Evolutionary conservation across 164 flowering plant species (phyloP), one percentile per base, ranked within the genome.

Genomic region (Aristolochia fimbriata): DNA sequence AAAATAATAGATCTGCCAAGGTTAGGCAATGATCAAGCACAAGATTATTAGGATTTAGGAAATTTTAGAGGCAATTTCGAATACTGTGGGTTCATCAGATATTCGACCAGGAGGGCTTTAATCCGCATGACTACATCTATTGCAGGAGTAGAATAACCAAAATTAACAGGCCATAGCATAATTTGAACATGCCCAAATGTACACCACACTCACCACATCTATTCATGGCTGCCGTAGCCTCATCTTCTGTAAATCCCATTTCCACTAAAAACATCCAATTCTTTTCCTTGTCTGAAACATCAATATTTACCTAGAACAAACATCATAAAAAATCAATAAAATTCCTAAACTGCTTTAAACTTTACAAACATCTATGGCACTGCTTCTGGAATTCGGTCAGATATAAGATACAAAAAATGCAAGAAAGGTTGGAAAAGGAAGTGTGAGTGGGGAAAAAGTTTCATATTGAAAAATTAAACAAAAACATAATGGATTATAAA

Each of bases 241-340:
- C 67, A 10, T 62, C 57, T 0, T 46, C 50, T 17, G 53, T 16
- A 46, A 25, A 70, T 12, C 69, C 73, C 68, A 70, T 65, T 19
- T 51, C 67, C 60, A 63, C 63, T 43, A 68, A 60, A 41, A 22
- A 58, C 53, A 24, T 45, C 20, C 58, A 25, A 22, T 51, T 70
- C 27, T 33, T 54, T 17, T 65, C 68, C 52, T 33, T 69, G 46
- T 58, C 24, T 20, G 47, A 33, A 57, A 47, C n/a, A 20, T 61
- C 66, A 6, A 43, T 47, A 6, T 30, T 11, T 21, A 47, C 65
- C 69, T 70, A 59, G 54, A 62, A 45, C 10, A 20, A 15, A 19
- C 41, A 53, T 13, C 11, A 6, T 1, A 21, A 51, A 37, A 21
- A 56, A 52, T 22, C 27, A 52, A 5, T 23, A 23, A 24, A 23